These are phyloP conservation scores for Hammondia hammondi DNA, from an alignment of 169 alveolate genomes.

Conservation along the genomic window DNA sequence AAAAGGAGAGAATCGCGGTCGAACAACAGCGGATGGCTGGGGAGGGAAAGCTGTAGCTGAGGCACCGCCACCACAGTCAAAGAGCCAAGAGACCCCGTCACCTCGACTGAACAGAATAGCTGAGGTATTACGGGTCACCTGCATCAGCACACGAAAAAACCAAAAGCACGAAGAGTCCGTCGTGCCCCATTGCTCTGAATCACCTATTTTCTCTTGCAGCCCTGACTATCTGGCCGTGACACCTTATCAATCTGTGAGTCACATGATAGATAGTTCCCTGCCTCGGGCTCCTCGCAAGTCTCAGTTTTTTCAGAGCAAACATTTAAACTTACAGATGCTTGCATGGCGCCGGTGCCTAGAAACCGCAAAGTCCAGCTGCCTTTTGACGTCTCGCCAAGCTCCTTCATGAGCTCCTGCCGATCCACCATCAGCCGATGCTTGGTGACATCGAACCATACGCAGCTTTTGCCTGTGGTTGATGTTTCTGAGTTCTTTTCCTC, in stretches of 20 bases:
- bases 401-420: conserved; percentile 58
- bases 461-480: background rate
- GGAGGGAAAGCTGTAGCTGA: conserved; percentile 42
- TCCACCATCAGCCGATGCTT: conserved; percentile 61
- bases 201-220: no score
- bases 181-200: no score
- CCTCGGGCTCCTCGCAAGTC: no score
- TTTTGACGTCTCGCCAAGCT: conserved; percentile 46
- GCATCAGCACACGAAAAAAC: background rate
- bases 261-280: no score
- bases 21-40: background rate
- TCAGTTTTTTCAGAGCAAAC: background rate
- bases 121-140: conserved; percentile 68
- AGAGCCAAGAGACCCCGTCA: conserved; percentile 69
- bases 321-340: conserved; percentile 55
- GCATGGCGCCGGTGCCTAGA: conserved; percentile 70
- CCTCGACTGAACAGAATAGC: conserved; percentile 59
- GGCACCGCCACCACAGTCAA: conserved; percentile 70
- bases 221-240: no score
- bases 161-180: no score
- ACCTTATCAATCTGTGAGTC: no score
- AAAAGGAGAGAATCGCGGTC: background rate
- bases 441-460: conserved; percentile 27
- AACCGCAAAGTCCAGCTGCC: conserved; percentile 69
- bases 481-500: background rate